These are phyloP conservation scores for Triadica sebifera DNA, from an alignment of 345 rosid species.

Conservation along the genomic window DNA sequence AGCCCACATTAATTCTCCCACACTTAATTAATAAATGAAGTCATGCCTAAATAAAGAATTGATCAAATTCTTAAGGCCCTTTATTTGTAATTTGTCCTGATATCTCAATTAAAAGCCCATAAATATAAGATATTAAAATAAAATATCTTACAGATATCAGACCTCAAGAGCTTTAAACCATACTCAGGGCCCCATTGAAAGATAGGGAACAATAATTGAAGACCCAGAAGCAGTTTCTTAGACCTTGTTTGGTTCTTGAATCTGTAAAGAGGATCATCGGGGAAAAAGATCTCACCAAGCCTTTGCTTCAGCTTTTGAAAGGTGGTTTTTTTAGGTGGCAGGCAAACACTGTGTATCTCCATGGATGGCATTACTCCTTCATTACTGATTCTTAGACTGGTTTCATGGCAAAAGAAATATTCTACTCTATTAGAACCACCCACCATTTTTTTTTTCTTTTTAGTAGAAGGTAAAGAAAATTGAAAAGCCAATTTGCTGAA, in stretches of 20 bases:
- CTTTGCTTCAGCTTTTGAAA: slow-evolving; percentile 61
- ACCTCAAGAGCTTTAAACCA: slow-evolving; percentile 55
- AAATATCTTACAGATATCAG: too few species aligned
- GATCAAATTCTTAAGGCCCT: too few species aligned
- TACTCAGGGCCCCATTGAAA: slow-evolving; percentile 79
- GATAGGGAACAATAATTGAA: slow-evolving; percentile 76
- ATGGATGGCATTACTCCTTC: slow-evolving; percentile 24
- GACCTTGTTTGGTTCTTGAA: slow-evolving; percentile 75
- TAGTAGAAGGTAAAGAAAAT: neutral
- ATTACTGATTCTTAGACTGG: slow-evolving; percentile 14
- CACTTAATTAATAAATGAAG: too few species aligned
- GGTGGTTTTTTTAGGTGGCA: slow-evolving; percentile 67
- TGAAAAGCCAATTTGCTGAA: slow-evolving; percentile 13
- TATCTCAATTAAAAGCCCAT: too few species aligned
- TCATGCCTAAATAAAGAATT: too few species aligned
- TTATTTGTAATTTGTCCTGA: too few species aligned
- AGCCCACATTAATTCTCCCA: too few species aligned
- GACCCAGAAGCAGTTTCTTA: slow-evolving; percentile 50
- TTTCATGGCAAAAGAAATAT: slow-evolving; percentile 21
- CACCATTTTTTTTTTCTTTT: slow-evolving; percentile 29
- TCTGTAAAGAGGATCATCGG: slow-evolving; percentile 84
- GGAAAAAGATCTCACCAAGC: slow-evolving; percentile 75
- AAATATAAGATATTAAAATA: too few species aligned
- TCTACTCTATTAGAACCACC: slow-evolving; percentile 50
- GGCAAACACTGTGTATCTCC: slow-evolving; percentile 66